A percentile compares a stretch with the other conserved stretches of the same genome.
Evolutionary conservation across 179 eudicot species (phyloP).

Genomic region (Pouteria campechiana): DNA sequence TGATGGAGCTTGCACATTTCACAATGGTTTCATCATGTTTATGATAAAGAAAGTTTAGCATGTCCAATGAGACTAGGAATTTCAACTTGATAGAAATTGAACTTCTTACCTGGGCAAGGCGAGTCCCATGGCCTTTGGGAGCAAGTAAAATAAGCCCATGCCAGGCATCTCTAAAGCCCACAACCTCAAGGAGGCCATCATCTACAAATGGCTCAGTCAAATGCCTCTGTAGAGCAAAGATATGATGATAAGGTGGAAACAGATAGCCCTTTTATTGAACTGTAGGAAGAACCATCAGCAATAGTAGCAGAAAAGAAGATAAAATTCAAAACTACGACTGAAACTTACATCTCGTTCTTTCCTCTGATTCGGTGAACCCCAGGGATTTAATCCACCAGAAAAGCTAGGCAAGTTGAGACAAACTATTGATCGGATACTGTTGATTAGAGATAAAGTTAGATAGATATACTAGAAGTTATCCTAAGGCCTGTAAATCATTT

Average conservation of each 20-base stretch:
- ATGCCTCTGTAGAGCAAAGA: slow-evolving; percentile 17
- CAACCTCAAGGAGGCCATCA: slow-evolving; percentile 34
- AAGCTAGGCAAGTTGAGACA: slow-evolving; percentile 53
- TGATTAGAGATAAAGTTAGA: background rate
- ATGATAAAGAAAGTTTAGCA: too few relatives aligned
- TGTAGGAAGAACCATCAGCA: too few relatives aligned
- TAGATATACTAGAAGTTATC: too few relatives aligned
- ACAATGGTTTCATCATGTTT: too few relatives aligned
- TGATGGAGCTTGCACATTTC: too few relatives aligned
- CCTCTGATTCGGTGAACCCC: slow-evolving; percentile 37
- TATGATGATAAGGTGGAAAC: background rate
- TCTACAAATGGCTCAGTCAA: slow-evolving; percentile 32
- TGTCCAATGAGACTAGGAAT: too few relatives aligned
- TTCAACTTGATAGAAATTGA: background rate
- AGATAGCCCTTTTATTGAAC: too few relatives aligned
- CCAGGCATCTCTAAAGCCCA: slow-evolving; percentile 45
- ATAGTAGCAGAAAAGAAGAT: too few relatives aligned
- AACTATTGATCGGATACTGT: slow-evolving; percentile 43
- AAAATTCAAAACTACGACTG: background rate
- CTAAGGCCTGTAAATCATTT: too few relatives aligned
- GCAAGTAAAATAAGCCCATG: slow-evolving; percentile 31
- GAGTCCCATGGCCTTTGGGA: slow-evolving; percentile 37
- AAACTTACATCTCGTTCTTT: slow-evolving; percentile 27
- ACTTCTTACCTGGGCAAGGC: slow-evolving; percentile 31
- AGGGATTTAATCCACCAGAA: slow-evolving; percentile 52